Base-by-base conservation (phyloP, 768 basidiomycete genomes). In the Pleurotus cornucopiae region DNA sequence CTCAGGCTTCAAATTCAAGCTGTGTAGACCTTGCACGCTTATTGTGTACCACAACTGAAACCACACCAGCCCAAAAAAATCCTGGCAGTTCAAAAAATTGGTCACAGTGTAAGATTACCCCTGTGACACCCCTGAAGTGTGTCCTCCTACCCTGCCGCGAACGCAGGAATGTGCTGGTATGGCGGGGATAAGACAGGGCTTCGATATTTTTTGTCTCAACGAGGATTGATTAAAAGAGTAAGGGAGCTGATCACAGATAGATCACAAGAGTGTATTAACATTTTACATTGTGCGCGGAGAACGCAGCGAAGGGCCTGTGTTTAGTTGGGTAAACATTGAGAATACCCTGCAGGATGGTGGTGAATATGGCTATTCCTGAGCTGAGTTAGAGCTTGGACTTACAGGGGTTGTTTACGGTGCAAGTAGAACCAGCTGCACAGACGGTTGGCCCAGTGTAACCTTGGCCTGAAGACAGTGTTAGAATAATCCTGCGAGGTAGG, bases 391-490 rank as follows among this genome's bases (percentile, higher is more conserved):
- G 37, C 20, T 6, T n/a, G 18, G 13, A 68, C 77, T 62, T 60
- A 77, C 78, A 80, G 39, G 67, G 58, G 61, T 77, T 78, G 53
- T 67, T 64, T 47, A 57, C 61, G 16, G 62, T 64, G 61, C 78
- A 80, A 9, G 63, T 73, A 46, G 63, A 73, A 45, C 71, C 73
- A 39, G 68, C 25, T 7, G 72, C 66, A 57, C 76, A 79, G 2
- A 68, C 65, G 6, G 74, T 76, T 16, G 73, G 62, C n/a, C 78
- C 78, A 6, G 72, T 72, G 72, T 73, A 79, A n/a, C 63, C 64
- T 23, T 49, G 51, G 18, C 71, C 70, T 71, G 25, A n/a, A 12
- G 26, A 25, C 0, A 49, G 11, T 14, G 2, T 47, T 20, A 47
- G 6, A 14, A 49, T 37, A n/a, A 53, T 53, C n/a, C n/a, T 9